A percentile compares a stretch with the other conserved stretches of the same genome.
phyloP scores from a whole-genome alignment of 306 rosid species.

The Luffa acutangula region DNA sequence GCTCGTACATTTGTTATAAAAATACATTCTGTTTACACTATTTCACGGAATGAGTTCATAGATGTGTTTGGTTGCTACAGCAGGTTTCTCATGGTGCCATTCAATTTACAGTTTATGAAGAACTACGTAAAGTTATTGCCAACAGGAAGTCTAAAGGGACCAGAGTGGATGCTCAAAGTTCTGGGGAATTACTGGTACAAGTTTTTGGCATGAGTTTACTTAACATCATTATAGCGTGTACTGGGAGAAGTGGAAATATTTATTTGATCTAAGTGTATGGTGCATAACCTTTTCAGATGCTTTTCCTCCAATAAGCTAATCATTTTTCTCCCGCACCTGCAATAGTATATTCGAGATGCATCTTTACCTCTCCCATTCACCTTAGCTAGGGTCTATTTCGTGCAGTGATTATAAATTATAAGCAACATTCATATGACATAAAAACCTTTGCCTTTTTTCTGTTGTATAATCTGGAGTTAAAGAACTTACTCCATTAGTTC shows the following conservation, averaged over 20 bases:
- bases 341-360: background rate
- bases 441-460: background rate
- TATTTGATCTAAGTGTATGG: background rate
- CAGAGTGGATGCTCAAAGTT: slow-evolving; percentile 26
- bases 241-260: background rate
- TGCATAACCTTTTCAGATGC: background rate
- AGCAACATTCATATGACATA: background rate
- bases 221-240: background rate
- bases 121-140: slow-evolving; percentile 55
- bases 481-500: background rate
- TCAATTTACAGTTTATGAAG: slow-evolving; percentile 82
- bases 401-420: background rate
- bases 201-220: background rate
- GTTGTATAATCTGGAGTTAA: background rate
- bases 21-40: background rate
- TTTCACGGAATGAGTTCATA: background rate
- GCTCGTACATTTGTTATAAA: background rate
- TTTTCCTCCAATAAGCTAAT: background rate
- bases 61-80: slow-evolving; percentile 27
- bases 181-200: slow-evolving; percentile 49
- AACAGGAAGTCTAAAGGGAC: slow-evolving; percentile 40
- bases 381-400: background rate
- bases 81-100: slow-evolving; percentile 99
- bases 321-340: background rate
- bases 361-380: background rate